Base-by-base conservation (phyloP, 139 green algal genomes). In the Tetratostichococcus sp. region DNA sequence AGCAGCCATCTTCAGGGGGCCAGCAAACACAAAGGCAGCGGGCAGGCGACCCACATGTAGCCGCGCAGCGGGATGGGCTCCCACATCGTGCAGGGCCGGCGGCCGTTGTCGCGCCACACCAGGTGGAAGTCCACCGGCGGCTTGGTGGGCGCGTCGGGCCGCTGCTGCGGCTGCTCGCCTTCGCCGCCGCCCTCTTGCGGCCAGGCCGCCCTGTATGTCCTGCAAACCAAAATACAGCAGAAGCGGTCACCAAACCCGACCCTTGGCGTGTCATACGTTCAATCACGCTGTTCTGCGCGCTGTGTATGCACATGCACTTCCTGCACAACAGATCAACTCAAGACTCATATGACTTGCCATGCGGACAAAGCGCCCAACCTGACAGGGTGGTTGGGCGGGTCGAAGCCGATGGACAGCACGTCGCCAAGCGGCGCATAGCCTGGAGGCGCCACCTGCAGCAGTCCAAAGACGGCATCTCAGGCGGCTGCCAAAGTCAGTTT, bases 361-460 rank as follows among this genome's bases (percentile, higher is more conserved):
- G n/a, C n/a, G n/a, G n/a, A n/a, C n/a, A n/a, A n/a, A n/a, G n/a
- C n/a, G n/a, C n/a, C n/a, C n/a, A n/a, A 62, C 50, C 19, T 62
- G 50, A 93, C 89, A 25, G 89, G 91, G 0, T 81, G 50, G 0
- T 73, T 58, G 22, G 91, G 91, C 19, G 83, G 83, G 58, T 96
- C 91, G 19, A 82, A 75, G 26, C 89, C 90, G 28, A 86, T 65
- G 3, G 86, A 77, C 2, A 75, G 80, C 50, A 97, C 88, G 58
- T 96, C 89, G 2, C 91, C 92, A 70, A 92, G 83, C 2, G 84
- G 65, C 16, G 79, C 69, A 67, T 95, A 96, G 30, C 87, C 89
- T 50, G 77, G 71, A 1, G 85, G 85, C 21, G 79, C 65, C 28
- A 85, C 30, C 32, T 62, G 50, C 50, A 17, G 11, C 50, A 50